These are phyloP conservation scores for Solanum virginianum DNA, from an alignment of 257 asterid species.

Conservation along the genomic window DNA sequence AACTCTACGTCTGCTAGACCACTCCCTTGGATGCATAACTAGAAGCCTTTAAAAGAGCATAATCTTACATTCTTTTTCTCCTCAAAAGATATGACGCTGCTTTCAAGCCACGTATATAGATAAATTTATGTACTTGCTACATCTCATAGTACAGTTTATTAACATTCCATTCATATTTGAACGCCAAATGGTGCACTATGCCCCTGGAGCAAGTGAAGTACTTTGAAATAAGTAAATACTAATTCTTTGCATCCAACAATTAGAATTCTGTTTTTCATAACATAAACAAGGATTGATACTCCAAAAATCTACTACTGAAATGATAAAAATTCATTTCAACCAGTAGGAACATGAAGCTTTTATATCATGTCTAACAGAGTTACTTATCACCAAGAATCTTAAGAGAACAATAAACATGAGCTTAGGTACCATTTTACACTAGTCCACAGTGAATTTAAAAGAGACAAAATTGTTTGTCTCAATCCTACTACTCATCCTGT, in stretches of 20 bases:
- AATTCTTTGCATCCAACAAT: background rate
- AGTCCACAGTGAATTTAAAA: background rate
- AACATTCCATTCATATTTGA: background rate
- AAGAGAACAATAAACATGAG: background rate
- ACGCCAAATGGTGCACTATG: background rate
- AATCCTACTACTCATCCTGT: background rate
- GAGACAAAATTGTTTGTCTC: background rate
- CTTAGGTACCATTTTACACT: background rate
- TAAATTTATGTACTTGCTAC: background rate
- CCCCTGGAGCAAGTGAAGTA: background rate
- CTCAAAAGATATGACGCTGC: background rate
- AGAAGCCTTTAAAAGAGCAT: background rate
- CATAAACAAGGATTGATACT: background rate
- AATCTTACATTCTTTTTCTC: background rate
- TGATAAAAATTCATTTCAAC: background rate
- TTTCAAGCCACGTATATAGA: background rate
- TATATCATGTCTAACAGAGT: background rate
- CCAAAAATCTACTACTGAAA: background rate
- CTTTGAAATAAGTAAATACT: background rate
- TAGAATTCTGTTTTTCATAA: background rate
- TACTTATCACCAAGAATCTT: background rate
- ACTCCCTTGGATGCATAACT: background rate
- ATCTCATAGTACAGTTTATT: background rate
- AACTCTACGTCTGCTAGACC: background rate
- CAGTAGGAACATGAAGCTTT: background rate